Base-by-base conservation (phyloP, 306 rosid genomes). In the Ziziphus jujuba region DNA sequence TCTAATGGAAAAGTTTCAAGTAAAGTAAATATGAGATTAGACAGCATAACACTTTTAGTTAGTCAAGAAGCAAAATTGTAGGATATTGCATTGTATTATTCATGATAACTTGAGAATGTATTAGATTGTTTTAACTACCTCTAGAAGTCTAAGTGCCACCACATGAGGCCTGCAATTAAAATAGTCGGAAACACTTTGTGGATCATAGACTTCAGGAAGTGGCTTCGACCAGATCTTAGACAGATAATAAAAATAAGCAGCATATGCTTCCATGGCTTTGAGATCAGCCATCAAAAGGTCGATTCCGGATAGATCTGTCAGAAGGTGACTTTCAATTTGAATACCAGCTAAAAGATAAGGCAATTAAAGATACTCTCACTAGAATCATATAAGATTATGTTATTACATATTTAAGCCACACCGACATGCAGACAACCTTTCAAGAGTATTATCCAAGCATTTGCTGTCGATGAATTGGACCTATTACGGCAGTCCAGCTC, bases 141-240 rank as follows among this genome's bases (percentile, higher is more conserved):
- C 96, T 21, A 90, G 71, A 77, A 92, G 79, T 60, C 97, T 87
- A 72, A 92, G 71, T 67, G 80, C 84, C 72, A 92, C 88, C 34
- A 90, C 65, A 68, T 92, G 98, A 38, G 98, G 98, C 82, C 98
- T 80, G 60, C 79, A 76, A 51, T 66, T 75, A 75, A 92, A 92
- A 82, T 92, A 92, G 56, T 72, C 88, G 68, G 86, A 89, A 80
- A 90, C 81, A 58, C 75, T 72, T 67, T 86, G 74, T 22, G 96
- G 86, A 74, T 92, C 96, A 75, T 92, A 90, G 63, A 62, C 87
- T 85, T 87, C 89, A 49, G 98, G 98, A 67, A 89, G 96, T 15
- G 98, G 98, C 69, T 78, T 92, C 25, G 98, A 84, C 97, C 98
- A 92, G 19, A 84, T 31, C 82, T 86, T 90, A 43, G 92, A 83